Evolutionary conservation across 1,284 basidiomycete genomes (phyloP).

Genomic region (Anthracocystis setariae): DNA sequence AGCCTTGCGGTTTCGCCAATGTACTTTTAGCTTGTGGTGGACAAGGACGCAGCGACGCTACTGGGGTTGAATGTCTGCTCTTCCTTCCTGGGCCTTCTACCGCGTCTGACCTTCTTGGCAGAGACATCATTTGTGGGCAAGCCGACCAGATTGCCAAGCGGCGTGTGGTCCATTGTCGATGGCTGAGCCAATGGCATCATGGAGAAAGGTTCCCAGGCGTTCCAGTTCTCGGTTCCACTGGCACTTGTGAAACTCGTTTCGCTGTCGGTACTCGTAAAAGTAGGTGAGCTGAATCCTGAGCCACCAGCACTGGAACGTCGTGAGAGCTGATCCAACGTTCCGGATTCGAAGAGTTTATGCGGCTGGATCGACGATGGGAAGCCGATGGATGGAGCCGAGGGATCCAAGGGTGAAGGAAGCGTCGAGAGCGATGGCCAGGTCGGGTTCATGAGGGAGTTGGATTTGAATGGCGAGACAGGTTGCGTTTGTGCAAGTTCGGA

Average conservation of each 20-base stretch:
- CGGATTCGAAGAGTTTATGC: constrained; percentile 22
- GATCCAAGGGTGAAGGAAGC: constrained; percentile 21
- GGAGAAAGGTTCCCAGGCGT: constrained; percentile 34
- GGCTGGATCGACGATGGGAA: constrained; percentile 4
- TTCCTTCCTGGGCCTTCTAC: constrained; percentile 11
- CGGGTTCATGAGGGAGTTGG: constrained; percentile 42
- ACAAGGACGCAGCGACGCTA: too few species aligned
- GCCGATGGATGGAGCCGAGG: constrained; percentile 16
- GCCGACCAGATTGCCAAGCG: constrained; percentile 31
- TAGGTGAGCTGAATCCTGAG: constrained; percentile 33
- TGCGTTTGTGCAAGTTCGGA: constrained; percentile 13
- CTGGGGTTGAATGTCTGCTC: background rate
- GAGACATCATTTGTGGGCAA: constrained; percentile 17
- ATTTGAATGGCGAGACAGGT: constrained; percentile 46
- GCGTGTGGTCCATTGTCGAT: constrained; percentile 26
- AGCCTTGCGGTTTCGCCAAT: too few species aligned
- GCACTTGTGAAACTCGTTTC: constrained; percentile 39
- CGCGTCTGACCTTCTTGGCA: constrained; percentile 8
- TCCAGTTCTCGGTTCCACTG: constrained; percentile 24
- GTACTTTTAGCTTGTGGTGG: too few species aligned
- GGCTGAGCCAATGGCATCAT: constrained; percentile 6
- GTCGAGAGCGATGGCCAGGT: constrained; percentile 16
- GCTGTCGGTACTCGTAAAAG: constrained; percentile 37
- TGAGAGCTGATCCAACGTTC: constrained; percentile 15
- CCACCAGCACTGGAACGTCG: constrained; percentile 15